Evolutionary conservation across 2,329 filamentous ascomycete species (phyloP).

Genomic region (Exophiala sideris): DNA sequence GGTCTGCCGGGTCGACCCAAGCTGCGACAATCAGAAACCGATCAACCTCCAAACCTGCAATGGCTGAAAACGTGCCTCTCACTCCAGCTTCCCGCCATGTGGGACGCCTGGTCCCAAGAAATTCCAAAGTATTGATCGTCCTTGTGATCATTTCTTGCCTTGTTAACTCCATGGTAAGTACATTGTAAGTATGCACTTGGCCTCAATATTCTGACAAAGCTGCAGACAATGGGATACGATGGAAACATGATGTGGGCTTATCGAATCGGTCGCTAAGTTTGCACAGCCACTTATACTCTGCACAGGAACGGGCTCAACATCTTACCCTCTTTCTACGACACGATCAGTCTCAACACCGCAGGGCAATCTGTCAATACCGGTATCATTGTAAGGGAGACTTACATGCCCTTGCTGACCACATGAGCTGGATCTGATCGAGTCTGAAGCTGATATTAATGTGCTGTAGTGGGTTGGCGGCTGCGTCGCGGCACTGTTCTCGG

Average conservation of each 20-base stretch:
- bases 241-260: constrained; percentile 2
- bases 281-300: neutral
- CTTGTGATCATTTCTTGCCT: neutral
- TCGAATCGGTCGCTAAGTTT: neutral
- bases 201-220: neutral
- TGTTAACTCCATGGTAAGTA: constrained; percentile 5
- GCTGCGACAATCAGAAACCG: neutral
- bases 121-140: neutral
- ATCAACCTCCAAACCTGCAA: neutral
- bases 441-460: neutral
- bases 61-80: neutral
- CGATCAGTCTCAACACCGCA: constrained; percentile 33
- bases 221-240: constrained; percentile 4
- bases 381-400: constrained; percentile 6
- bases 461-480: constrained; percentile 41
- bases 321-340: constrained; percentile 33
- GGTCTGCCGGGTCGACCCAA: neutral
- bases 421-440: neutral
- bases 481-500: constrained; percentile 30
- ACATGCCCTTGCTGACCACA: neutral
- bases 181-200: neutral
- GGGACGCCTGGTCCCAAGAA: neutral
- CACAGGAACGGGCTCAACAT: constrained; percentile 31
- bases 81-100: neutral
- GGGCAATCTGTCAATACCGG: constrained; percentile 33